These are phyloP conservation scores for Begonia fuchsioides DNA, from an alignment of 306 rosid species.

Conservation along the genomic window DNA sequence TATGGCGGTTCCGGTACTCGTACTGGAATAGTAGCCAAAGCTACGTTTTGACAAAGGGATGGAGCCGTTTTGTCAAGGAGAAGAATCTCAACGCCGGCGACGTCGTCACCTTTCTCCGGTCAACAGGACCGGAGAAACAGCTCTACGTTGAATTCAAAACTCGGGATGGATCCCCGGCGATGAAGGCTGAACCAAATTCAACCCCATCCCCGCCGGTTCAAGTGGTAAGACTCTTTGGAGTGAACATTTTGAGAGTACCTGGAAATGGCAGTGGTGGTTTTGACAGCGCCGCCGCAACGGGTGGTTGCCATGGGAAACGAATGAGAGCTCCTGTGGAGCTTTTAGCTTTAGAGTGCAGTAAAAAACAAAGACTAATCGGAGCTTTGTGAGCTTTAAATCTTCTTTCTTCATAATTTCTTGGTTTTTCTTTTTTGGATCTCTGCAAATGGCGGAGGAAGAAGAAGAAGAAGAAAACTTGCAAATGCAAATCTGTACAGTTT, in stretches of 20 bases:
- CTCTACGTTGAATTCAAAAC: slow-evolving; percentile 65
- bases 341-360: slow-evolving; percentile 47
- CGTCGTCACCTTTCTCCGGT: slow-evolving; percentile 55
- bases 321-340: slow-evolving; percentile 40
- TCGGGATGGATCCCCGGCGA: slow-evolving; percentile 11
- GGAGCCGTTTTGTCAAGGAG: slow-evolving; percentile 98
- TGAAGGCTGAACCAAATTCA: background rate
- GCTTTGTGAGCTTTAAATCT: slow-evolving; percentile 50
- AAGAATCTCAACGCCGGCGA: slow-evolving; percentile 83
- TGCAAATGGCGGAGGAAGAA: no score
- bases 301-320: slow-evolving; percentile 49
- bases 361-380: slow-evolving; percentile 75
- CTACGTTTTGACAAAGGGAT: slow-evolving; percentile 82
- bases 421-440: slow-evolving; percentile 8
- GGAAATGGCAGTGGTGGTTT: slow-evolving; percentile 12
- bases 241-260: slow-evolving; percentile 58
- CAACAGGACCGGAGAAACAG: slow-evolving; percentile 63
- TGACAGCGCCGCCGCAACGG: slow-evolving; percentile 4
- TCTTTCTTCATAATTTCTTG: background rate
- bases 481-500: no score
- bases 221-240: slow-evolving; percentile 77
- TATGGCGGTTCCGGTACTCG: slow-evolving; percentile 91
- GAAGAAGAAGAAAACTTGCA: no score
- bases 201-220: slow-evolving; percentile 44
- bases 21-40: slow-evolving; percentile 99